Conservation (phyloP, 768 basidiomycete genomes). For the Neoboletus subvelutipes region DNA sequence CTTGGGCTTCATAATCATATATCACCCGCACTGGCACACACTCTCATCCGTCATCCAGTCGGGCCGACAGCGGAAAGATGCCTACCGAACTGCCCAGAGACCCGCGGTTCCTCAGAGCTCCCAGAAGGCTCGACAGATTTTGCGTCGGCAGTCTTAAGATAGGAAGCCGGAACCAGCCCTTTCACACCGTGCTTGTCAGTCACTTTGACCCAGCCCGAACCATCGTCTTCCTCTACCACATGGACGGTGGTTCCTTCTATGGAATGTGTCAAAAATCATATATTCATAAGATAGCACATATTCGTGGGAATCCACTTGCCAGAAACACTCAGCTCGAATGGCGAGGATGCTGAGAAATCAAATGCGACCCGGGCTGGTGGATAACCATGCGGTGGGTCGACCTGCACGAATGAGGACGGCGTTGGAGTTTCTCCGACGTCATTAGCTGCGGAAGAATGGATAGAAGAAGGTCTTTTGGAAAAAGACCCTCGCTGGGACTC, state of each 20-base stretch:
- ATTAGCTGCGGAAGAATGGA: constrained; percentile 7
- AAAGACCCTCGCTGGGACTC: constrained; percentile 8
- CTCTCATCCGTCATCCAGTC: constrained; percentile 5
- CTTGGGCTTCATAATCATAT: constrained; percentile 75
- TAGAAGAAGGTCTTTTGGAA: constrained; percentile 5
- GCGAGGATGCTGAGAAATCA: constrained; percentile 71
- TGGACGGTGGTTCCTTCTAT: constrained; percentile 64
- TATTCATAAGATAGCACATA: constrained; percentile 7
- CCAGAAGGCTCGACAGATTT: constrained; percentile 14
- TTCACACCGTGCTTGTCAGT: constrained; percentile 52
- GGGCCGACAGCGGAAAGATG: neutral
- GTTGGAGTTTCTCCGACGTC: constrained; percentile 36
- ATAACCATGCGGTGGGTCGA: constrained; percentile 37
- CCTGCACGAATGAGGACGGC: constrained; percentile 57
- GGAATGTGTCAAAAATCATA: constrained; percentile 13
- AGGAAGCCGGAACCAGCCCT: constrained; percentile 85
- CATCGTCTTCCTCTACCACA: constrained; percentile 78
- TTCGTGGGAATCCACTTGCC: constrained; percentile 41
- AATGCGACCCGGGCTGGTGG: constrained; percentile 65
- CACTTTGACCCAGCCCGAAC: constrained; percentile 86
- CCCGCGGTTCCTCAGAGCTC: constrained; percentile 27
- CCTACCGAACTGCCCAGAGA: constrained; percentile 54
- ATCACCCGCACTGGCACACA: constrained; percentile 65
- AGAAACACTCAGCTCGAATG: constrained; percentile 70
- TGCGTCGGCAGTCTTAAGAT: constrained; percentile 49